Conservation (phyloP, 2,329 filamentous ascomycete species). For the Colletotrichum sp. region DNA sequence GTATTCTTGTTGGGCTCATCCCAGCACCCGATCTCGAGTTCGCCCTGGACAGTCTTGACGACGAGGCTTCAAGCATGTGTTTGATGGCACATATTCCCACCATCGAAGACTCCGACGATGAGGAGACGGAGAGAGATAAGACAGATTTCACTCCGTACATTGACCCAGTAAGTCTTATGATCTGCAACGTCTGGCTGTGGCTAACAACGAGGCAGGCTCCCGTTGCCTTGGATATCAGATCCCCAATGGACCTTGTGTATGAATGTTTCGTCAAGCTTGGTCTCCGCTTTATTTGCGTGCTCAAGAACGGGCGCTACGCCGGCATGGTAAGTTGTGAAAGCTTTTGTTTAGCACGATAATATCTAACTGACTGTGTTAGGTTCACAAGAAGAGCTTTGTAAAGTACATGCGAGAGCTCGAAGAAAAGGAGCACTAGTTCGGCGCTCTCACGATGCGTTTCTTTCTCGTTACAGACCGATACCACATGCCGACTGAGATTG, state of each 20-base stretch:
- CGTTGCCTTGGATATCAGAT: conserved; percentile 84
- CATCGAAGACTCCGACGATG: conserved; percentile 69
- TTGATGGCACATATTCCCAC: conserved; percentile 76
- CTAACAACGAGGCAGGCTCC: conserved; percentile 63
- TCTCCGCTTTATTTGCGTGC: conserved; percentile 88
- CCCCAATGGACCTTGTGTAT: conserved; percentile 93
- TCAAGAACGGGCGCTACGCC: conserved; percentile 82
- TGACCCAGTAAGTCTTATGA: conserved; percentile 69
- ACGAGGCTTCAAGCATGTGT: conserved; percentile 77
- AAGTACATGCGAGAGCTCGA: conserved; percentile 90
- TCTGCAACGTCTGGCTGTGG: neutral
- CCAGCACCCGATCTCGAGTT: conserved; percentile 94
- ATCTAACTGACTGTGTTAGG: conserved; percentile 45
- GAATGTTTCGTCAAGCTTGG: conserved; percentile 97
- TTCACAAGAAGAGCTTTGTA: conserved; percentile 96
- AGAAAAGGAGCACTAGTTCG: conserved; percentile 41
- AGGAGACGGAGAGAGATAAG: conserved; percentile 57
- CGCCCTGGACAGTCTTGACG: conserved; percentile 81
- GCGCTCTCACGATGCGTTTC: neutral
- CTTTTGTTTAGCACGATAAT: neutral
- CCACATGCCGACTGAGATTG: no score
- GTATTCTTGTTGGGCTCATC: conserved; percentile 85
- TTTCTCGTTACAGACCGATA: neutral
- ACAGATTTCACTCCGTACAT: conserved; percentile 92
- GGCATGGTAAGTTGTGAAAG: conserved; percentile 71